Base-by-base conservation (phyloP, 768 basidiomycete species). In the Termitomyces titanicus region DNA sequence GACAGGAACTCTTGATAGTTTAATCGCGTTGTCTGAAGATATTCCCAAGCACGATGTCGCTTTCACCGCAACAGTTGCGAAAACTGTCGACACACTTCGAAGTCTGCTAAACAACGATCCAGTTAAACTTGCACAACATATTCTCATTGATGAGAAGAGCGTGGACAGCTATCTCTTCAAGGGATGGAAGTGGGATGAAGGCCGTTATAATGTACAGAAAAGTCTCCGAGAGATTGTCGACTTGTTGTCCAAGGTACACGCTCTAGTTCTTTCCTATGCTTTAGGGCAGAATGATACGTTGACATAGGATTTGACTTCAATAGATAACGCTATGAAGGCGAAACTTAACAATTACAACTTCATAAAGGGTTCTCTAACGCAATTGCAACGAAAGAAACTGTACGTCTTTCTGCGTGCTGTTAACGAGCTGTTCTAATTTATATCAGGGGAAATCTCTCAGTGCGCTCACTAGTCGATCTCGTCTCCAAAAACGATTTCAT, bases 311-410 rank as follows among this genome's bases (percentile, higher is more conserved):
- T 92, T 96, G 85, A 78, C 78, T 22, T 93, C 92, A 20, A 94
- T 98, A 59, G 97, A 99, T 70, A 91, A 89, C 66, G 85, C 90
- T 37, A 90, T 97, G 82, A 96, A 96, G 75, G 77, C 84, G 39
- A 98, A 97, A 72, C 73, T 94, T 38, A 90, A 87, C 63, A 88
- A 85, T 66, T 99, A 99, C 72, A 95, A 94, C 67, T 74, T 96
- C 12, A 89, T 93, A 47, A 99, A 99, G 70, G 96, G 96, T 0
- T 87, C 91, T 45, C 76, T 98, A 48, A 83, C 86, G 3, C 89
- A 93, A 65, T 86, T 98, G 80, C 92, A 96, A 67, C 85, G 97
- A 62, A 98, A 94, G 84, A 89, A 91, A 78, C 85, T 84, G 95
- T 96, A 67, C 56, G 72, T 57, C 45, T 17, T 53, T 34, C 45